Evolutionary conservation across 2,329 filamentous ascomycete species (phyloP).

Genomic region (Harringtonia lauricola): DNA sequence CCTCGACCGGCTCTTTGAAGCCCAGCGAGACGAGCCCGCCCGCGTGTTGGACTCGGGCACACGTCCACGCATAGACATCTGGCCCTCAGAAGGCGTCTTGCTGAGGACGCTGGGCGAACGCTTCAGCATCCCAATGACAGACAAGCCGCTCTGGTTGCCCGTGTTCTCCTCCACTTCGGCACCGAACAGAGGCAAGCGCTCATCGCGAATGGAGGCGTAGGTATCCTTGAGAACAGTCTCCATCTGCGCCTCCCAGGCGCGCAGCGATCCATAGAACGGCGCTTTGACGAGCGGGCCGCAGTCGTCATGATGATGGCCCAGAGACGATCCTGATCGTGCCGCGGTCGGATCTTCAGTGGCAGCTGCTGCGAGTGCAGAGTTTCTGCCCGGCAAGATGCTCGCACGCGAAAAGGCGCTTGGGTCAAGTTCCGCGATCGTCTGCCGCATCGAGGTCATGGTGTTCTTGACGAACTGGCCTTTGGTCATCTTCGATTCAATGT

Average conservation of each 20-base stretch:
- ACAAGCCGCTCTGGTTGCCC: slow-evolving; percentile 50
- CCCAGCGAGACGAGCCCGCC: slow-evolving; percentile 57
- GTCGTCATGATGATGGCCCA: slow-evolving; percentile 29
- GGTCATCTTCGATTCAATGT: slow-evolving; percentile 96
- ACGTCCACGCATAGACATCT: slow-evolving; percentile 59
- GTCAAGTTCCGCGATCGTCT: slow-evolving; percentile 62
- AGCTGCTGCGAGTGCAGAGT: background rate
- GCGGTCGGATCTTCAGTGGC: slow-evolving; percentile 9
- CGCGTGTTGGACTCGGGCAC: slow-evolving; percentile 43
- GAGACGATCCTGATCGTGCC: slow-evolving; percentile 30
- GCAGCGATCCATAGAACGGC: slow-evolving; percentile 63
- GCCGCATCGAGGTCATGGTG: slow-evolving; percentile 79
- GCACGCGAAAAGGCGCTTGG: slow-evolving; percentile 54
- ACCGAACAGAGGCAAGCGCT: slow-evolving; percentile 78
- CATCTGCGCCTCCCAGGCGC: slow-evolving; percentile 79
- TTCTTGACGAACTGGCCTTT: slow-evolving; percentile 91
- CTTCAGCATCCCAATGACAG: slow-evolving; percentile 67
- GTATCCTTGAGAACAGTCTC: slow-evolving; percentile 88
- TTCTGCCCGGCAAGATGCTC: slow-evolving; percentile 37
- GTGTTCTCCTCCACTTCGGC: slow-evolving; percentile 35
- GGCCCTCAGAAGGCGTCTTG: slow-evolving; percentile 80
- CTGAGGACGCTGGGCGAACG: slow-evolving; percentile 84
- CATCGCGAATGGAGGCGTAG: slow-evolving; percentile 78
- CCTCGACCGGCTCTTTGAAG: slow-evolving; percentile 75
- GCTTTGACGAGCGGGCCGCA: slow-evolving; percentile 69